A percentile compares a stretch with the other conserved stretches of the same genome.
These are phyloP conservation scores for Sporobolomyces roseus DNA, from an alignment of 768 basidiomycete genomes.

Conservation along the genomic window DNA sequence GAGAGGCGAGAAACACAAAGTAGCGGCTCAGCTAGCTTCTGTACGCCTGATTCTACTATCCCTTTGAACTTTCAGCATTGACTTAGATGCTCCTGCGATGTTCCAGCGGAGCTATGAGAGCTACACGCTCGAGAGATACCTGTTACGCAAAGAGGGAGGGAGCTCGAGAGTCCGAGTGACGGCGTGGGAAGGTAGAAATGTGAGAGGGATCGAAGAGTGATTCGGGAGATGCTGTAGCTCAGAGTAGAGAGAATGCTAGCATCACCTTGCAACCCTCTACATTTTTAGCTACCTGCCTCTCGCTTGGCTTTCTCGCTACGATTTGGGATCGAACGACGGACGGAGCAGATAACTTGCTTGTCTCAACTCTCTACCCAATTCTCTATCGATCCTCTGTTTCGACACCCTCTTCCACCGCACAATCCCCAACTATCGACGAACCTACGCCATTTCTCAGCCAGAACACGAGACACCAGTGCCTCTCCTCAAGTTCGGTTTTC, in stretches of 20 bases:
- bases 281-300: no score
- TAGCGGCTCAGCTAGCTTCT: slow-evolving; percentile 77
- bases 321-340: no score
- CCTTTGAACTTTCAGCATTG: background rate
- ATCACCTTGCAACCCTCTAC: no score
- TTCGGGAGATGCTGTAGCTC: no score
- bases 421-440: slow-evolving; percentile 70
- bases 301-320: no score
- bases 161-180: slow-evolving; percentile 59
- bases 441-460: slow-evolving; percentile 68
- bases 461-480: slow-evolving; percentile 61
- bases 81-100: no score
- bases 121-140: slow-evolving; percentile 72
- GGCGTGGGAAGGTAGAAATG: slow-evolving; percentile 62
- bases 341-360: no score
- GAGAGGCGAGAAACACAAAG: slow-evolving; percentile 70
- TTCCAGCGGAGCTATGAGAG: slow-evolving; percentile 62
- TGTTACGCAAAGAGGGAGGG: slow-evolving; percentile 64
- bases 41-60: slow-evolving; percentile 18
- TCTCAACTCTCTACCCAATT: slow-evolving; percentile 60
- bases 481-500: slow-evolving; percentile 88
- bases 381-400: slow-evolving; percentile 76
- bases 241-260: no score
- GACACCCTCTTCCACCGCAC: slow-evolving; percentile 80
- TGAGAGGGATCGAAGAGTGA: slow-evolving; percentile 57